These are phyloP conservation scores for Phytopythium montanum DNA, from an alignment of 352 stramenopile genomes.

Conservation along the genomic window DNA sequence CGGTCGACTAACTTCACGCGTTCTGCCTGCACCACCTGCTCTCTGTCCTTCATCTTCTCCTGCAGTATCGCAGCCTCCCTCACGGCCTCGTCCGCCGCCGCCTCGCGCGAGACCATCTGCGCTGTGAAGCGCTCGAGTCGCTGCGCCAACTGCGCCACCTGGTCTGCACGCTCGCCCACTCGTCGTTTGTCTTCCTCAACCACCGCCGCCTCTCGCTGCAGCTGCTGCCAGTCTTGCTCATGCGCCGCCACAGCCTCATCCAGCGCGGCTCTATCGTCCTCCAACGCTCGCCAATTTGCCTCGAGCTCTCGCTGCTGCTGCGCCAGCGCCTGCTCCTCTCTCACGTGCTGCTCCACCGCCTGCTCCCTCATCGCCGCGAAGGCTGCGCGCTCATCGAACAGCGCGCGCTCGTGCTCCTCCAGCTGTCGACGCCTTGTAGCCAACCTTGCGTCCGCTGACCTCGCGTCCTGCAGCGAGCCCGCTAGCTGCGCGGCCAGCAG, in stretches of 20 bases:
- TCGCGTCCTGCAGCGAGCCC: constrained; percentile 38
- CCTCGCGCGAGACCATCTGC: constrained; percentile 3
- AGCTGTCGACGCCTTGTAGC: constrained; percentile 30
- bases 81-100: background rate
- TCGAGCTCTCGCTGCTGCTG: constrained; percentile 26
- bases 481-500: constrained; percentile 40
- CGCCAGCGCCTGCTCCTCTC: constrained; percentile 25
- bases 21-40: constrained; percentile 14
- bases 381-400: constrained; percentile 44
- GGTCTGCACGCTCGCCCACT: constrained; percentile 13
- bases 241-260: constrained; percentile 39
- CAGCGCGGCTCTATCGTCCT: constrained; percentile 33
- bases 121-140: constrained; percentile 17
- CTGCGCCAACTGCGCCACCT: constrained; percentile 18
- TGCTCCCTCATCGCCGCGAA: constrained; percentile 57
- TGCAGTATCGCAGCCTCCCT: background rate
- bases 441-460: constrained; percentile 38
- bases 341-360: constrained; percentile 28
- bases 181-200: constrained; percentile 27
- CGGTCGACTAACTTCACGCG: constrained; percentile 44
- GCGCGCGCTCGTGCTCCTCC: constrained; percentile 37
- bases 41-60: background rate
- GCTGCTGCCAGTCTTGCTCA: constrained; percentile 38
- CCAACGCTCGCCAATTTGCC: constrained; percentile 30
- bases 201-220: constrained; percentile 23